A percentile compares a stretch with the other conserved stretches of the same genome.
phyloP scores from a whole-genome alignment of 2,329 filamentous ascomycete species.

The Coniochaeta sp. region DNA sequence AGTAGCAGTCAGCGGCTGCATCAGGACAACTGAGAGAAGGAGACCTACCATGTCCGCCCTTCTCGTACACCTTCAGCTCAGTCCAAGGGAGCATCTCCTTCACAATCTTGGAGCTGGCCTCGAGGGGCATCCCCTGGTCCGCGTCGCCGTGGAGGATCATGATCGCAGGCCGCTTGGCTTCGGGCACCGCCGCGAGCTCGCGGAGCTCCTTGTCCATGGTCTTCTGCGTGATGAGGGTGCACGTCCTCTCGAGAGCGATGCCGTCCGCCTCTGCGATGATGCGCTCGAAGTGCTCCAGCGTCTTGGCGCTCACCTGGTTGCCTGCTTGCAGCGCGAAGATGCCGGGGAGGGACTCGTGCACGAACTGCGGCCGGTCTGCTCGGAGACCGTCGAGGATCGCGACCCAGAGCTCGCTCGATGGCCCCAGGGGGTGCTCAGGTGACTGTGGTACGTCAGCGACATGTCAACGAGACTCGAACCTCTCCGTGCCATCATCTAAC shows the following conservation, averaged over 20 bases:
- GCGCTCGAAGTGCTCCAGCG: slow-evolving; percentile 6
- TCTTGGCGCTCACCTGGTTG: background rate
- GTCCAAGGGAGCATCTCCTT: slow-evolving; percentile 5
- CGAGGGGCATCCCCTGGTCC: slow-evolving; percentile 3
- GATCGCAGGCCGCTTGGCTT: background rate
- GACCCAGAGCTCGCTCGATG: background rate
- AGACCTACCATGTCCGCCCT: slow-evolving; percentile 3
- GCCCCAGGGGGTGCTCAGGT: background rate
- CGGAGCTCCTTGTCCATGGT: background rate
- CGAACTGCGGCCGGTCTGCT: background rate
- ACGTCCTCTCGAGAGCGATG: slow-evolving; percentile 3
- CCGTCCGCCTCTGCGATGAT: slow-evolving; percentile 6
- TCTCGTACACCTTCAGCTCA: slow-evolving; percentile 4
- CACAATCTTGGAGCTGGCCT: background rate
- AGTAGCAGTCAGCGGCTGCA: background rate
- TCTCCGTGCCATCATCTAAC: background rate
- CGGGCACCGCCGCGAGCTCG: background rate
- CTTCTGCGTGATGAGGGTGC: background rate
- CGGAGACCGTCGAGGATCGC: background rate
- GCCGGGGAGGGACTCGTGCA: background rate
- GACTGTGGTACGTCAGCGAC: background rate
- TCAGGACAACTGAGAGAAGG: background rate
- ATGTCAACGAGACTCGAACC: background rate
- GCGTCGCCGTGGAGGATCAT: slow-evolving; percentile 3
- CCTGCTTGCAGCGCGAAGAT: slow-evolving; percentile 4